Conservation (phyloP, 192 early-diverging fungal genomes). For the Entomortierella chlamydospora region DNA sequence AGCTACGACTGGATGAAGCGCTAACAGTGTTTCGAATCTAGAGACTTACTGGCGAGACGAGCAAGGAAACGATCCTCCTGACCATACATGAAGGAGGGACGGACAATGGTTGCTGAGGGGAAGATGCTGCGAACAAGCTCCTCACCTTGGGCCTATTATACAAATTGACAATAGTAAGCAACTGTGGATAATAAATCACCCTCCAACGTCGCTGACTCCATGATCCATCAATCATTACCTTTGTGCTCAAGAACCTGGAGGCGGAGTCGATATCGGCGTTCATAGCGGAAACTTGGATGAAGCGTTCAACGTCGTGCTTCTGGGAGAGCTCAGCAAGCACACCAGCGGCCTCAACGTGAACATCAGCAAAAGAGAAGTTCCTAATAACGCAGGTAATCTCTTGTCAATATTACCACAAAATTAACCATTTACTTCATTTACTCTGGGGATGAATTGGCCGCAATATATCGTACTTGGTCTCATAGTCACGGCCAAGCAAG, state of each 20-base stretch:
- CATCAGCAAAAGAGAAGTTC: constrained; percentile 90
- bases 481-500: constrained; percentile 91
- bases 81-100: constrained; percentile 90
- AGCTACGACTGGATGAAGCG: too few species aligned
- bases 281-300: constrained; percentile 92
- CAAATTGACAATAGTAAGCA: background rate
- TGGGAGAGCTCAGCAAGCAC: constrained; percentile 80
- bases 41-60: constrained; percentile 74
- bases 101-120: constrained; percentile 94
- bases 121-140: constrained; percentile 88
- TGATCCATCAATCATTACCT: constrained; percentile 63
- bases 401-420: too few species aligned
- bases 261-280: constrained; percentile 80
- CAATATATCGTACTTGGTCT: constrained; percentile 74
- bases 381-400: constrained; percentile 51
- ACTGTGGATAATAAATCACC: background rate
- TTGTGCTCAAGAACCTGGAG: constrained; percentile 84
- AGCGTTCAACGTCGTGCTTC: constrained; percentile 84
- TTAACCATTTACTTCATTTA: too few species aligned
- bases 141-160: constrained; percentile 85
- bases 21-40: background rate
- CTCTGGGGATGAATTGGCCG: background rate
- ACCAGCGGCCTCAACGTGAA: constrained; percentile 88
- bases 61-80: constrained; percentile 95
- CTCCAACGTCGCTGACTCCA: background rate